Base-by-base conservation (phyloP, 2,329 filamentous ascomycete genomes). In the Botrytis elliptica region DNA sequence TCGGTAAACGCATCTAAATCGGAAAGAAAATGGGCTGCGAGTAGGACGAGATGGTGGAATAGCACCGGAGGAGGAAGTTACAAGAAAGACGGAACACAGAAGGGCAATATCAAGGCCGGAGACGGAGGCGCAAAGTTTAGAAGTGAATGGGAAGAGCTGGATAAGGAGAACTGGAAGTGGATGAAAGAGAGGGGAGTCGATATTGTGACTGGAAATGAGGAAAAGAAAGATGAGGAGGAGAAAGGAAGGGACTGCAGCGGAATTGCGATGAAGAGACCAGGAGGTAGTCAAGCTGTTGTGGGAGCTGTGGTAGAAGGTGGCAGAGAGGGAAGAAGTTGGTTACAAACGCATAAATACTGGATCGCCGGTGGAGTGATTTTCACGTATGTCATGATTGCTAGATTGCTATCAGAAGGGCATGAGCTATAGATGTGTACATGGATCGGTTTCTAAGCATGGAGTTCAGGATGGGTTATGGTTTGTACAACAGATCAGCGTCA, bases 11-110 rank as follows among this genome's bases (percentile, higher is more conserved):
- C 91, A 29, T 92, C 89, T 0, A 89, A 93, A 68, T 85, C 88
- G 5, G 95, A 98, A 85, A 89, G 95, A 75, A 92, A 90, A 82
- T 88, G 91, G 79, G 89, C 94, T 68, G 94, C 96, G 0, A 87
- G 88, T 38, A 88, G 93, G 75, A 93, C 93, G 25, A 87, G 93
- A 72, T 99, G 96, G 96, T 98, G 95, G 95, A 99, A 99, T 84
- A 93, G 91, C 49, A 98, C 95, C 0, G 95, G 95, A 59, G 94
- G 94, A 86, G 84, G 64, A 14, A 79, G 75, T 36, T 78, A 71
- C 60, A 78, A 77, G 81, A 76, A 75, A 40, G 75, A 75, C 6
- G 82, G 84, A 4, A 84, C 85, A 1, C 84, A 85, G 73, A 93
- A 91, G 81, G 93, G 93, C 16, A 93, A 97, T 76, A 88, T 98